Evolutionary conservation across 2,329 filamentous ascomycete species (phyloP).

Genomic region (Aspergillus sp.): DNA sequence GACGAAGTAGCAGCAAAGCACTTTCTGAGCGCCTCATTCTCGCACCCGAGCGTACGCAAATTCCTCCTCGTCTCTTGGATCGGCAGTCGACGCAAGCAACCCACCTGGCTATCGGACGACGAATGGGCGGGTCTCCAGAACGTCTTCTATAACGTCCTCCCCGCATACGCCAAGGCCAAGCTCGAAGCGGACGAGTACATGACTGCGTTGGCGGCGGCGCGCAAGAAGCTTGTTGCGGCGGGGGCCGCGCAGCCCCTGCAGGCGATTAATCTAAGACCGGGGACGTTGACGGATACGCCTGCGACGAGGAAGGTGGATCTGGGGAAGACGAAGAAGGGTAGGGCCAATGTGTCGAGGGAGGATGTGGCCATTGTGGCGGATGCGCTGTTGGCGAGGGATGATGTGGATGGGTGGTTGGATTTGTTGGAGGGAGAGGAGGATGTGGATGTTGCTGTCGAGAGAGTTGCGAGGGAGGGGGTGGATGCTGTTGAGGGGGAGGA

Average conservation of each 20-base stretch:
- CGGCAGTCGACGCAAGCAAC: slow-evolving; percentile 50
- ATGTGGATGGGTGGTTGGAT: slow-evolving; percentile 56
- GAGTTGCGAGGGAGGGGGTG: slow-evolving; percentile 45
- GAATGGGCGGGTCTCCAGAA: slow-evolving; percentile 50
- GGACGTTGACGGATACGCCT: slow-evolving; percentile 50
- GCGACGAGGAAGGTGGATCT: slow-evolving; percentile 50
- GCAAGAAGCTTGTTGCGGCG: slow-evolving; percentile 24
- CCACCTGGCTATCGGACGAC: slow-evolving; percentile 54
- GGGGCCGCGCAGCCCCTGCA: slow-evolving; percentile 38
- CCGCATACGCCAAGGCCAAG: slow-evolving; percentile 57
- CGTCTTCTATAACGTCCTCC: slow-evolving; percentile 52
- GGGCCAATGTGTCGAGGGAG: slow-evolving; percentile 49
- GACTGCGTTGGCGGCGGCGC: slow-evolving; percentile 46
- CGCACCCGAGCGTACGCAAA: slow-evolving; percentile 50
- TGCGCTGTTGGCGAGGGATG: slow-evolving; percentile 50
- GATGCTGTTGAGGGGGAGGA: slow-evolving; percentile 56
- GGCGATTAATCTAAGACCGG: slow-evolving; percentile 55
- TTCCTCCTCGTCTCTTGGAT: slow-evolving; percentile 59
- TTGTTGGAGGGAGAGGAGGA: slow-evolving; percentile 53
- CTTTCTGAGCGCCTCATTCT: slow-evolving; percentile 53
- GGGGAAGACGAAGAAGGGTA: slow-evolving; percentile 48
- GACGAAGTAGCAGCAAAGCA: slow-evolving; percentile 58
- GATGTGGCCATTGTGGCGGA: slow-evolving; percentile 56
- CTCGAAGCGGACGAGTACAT: slow-evolving; percentile 59
- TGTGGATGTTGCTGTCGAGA: slow-evolving; percentile 50